A percentile compares a stretch with the other conserved stretches of the same genome.
phyloP scores from a whole-genome alignment of 2,329 filamentous ascomycete genomes.

The Trichoderma breve region DNA sequence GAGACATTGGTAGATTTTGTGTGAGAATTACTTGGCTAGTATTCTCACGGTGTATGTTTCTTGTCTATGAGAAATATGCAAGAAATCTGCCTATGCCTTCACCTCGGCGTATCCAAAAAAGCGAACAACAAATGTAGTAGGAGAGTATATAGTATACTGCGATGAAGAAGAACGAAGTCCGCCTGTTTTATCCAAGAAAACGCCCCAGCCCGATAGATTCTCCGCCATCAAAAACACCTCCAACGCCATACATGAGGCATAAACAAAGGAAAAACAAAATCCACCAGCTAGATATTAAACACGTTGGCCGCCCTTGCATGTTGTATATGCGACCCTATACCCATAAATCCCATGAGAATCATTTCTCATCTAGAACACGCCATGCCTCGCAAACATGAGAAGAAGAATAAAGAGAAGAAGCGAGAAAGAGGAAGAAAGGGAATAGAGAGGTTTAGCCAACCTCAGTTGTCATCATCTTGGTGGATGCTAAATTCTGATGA shows the following conservation, averaged over 20 bases:
- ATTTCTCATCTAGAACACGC: not conserved
- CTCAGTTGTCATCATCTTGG: not conserved
- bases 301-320: not conserved
- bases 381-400: not conserved
- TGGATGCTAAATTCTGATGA: slow-evolving; percentile 39
- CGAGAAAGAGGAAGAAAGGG: not conserved
- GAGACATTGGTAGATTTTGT: not conserved
- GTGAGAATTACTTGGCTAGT: not conserved
- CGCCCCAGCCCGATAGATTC: not conserved
- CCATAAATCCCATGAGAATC: not conserved
- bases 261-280: not conserved
- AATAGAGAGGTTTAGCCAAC: not conserved
- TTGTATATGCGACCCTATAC: not conserved
- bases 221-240: not conserved
- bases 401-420: not conserved
- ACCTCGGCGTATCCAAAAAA: not conserved
- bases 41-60: not conserved
- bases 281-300: not conserved
- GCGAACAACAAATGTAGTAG: not conserved
- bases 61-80: not conserved
- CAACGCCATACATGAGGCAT: not conserved
- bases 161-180: no score
- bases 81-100: not conserved
- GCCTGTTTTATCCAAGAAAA: not conserved
- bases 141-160: not conserved